A percentile compares a stretch with the other conserved stretches of the same genome.
Evolutionary conservation across 1,284 basidiomycete species (phyloP).

Genomic region (Schizophyllum amplum): DNA sequence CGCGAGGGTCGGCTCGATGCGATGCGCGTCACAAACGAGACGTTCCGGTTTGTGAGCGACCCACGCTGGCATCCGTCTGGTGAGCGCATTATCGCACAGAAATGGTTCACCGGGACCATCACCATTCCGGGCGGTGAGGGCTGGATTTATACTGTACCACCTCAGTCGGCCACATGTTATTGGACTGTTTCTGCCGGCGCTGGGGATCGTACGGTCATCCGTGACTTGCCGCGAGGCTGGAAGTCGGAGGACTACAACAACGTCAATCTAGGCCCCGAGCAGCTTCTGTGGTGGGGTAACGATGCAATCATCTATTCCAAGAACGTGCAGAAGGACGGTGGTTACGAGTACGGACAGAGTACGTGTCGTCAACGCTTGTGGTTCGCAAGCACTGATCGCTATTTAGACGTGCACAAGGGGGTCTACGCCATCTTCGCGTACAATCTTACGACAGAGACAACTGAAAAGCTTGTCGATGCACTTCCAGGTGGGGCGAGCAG

Average conservation of each 20-base stretch:
- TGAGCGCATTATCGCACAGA: slow-evolving; percentile 54
- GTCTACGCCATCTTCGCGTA: slow-evolving; percentile 59
- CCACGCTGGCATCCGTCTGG: slow-evolving; percentile 63
- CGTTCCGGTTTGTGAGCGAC: slow-evolving; percentile 60
- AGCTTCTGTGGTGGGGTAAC: slow-evolving; percentile 50
- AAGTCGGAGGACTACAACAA: slow-evolving; percentile 45
- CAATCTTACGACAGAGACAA: slow-evolving; percentile 49
- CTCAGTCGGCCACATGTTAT: slow-evolving; percentile 14
- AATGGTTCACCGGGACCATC: slow-evolving; percentile 60
- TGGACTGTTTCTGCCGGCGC: slow-evolving; percentile 32
- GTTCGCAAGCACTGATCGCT: background rate
- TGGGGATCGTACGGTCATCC: slow-evolving; percentile 47
- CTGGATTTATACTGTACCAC: slow-evolving; percentile 53
- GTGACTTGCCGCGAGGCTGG: slow-evolving; percentile 54
- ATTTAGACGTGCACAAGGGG: slow-evolving; percentile 55
- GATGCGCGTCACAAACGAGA: slow-evolving; percentile 63
- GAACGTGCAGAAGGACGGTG: slow-evolving; percentile 42
- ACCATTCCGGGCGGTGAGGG: slow-evolving; percentile 64
- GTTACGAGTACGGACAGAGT: slow-evolving; percentile 63
- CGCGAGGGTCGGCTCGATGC: slow-evolving; percentile 52
- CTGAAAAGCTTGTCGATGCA: slow-evolving; percentile 42
- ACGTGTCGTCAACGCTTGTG: slow-evolving; percentile 1
- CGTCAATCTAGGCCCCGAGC: slow-evolving; percentile 67
- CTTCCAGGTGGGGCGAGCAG: slow-evolving; percentile 62
- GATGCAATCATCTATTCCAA: slow-evolving; percentile 58